phyloP scores from a whole-genome alignment of 306 rosid species.

The Lagenaria siceraria region DNA sequence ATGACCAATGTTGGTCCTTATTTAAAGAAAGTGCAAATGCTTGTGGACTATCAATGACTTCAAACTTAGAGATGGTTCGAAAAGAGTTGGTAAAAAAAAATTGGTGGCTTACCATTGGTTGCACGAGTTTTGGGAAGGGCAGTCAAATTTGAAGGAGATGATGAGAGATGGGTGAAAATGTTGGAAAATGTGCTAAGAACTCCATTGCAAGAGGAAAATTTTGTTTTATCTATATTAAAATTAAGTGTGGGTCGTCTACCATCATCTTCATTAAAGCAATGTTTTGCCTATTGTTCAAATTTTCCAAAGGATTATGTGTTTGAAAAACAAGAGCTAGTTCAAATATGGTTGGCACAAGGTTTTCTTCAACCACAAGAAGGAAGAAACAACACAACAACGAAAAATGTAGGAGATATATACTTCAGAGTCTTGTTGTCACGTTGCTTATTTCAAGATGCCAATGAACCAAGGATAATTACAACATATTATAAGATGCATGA shows the following conservation, averaged over 20 bases:
- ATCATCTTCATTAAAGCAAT: not conserved
- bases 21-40: not conserved
- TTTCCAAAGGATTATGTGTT: not conserved
- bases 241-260: constrained; percentile 6
- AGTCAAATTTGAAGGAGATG: not conserved
- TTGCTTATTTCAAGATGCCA: constrained; percentile 2
- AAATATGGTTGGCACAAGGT: constrained; percentile 12
- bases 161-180: not conserved
- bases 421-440: not conserved
- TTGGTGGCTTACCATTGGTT: constrained; percentile 6
- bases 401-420: not conserved
- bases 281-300: constrained; percentile 13
- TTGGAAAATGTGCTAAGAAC: not conserved
- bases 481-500: constrained; percentile 2
- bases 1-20: constrained; percentile 6
- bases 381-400: not conserved
- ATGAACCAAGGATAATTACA: accelerated
- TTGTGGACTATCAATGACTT: not conserved
- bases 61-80: not conserved
- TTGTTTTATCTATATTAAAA: not conserved
- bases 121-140: constrained; percentile 8
- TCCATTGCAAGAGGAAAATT: not conserved
- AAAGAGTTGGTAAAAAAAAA: not conserved
- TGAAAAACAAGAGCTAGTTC: not conserved
- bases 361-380: not conserved